These are phyloP conservation scores for Ensete glaucum DNA, from an alignment of 176 grass and related monocot genomes.

Conservation along the genomic window DNA sequence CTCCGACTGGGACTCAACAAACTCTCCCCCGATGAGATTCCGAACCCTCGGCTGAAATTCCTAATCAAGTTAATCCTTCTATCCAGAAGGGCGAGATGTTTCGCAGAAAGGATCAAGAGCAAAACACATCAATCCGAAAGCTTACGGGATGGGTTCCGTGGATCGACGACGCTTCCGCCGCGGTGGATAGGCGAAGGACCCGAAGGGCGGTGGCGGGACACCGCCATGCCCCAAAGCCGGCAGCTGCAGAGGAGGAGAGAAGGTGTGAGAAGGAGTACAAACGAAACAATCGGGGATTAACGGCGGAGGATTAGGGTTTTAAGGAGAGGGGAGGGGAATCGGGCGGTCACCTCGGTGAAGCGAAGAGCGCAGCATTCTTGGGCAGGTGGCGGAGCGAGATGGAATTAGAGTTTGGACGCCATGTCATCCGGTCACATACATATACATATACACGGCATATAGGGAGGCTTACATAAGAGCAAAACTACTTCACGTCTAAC, in stretches of 20 bases:
- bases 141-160: conserved; percentile 20
- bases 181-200: conserved; percentile 42
- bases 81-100: neutral
- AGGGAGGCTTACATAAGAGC: no score
- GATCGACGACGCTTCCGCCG: conserved; percentile 33
- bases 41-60: conserved; percentile 51
- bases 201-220: conserved; percentile 25
- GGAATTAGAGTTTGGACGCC: neutral
- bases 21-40: conserved; percentile 77
- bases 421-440: neutral
- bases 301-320: neutral
- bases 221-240: conserved; percentile 40
- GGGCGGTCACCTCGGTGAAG: conserved; percentile 20
- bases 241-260: conserved; percentile 29
- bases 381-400: neutral
- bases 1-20: conserved; percentile 58
- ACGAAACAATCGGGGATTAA: neutral
- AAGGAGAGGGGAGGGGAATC: neutral
- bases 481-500: no score
- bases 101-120: neutral
- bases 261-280: neutral
- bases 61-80: conserved; percentile 1
- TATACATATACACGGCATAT: no score
- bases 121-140: neutral
- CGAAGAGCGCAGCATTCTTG: conserved; percentile 31